Evolutionary conservation across 495 filamentous ascomycete genomes (phyloP), one percentile per base, ranked within the genome.

Genomic region (Penicilliopsis zonata): DNA sequence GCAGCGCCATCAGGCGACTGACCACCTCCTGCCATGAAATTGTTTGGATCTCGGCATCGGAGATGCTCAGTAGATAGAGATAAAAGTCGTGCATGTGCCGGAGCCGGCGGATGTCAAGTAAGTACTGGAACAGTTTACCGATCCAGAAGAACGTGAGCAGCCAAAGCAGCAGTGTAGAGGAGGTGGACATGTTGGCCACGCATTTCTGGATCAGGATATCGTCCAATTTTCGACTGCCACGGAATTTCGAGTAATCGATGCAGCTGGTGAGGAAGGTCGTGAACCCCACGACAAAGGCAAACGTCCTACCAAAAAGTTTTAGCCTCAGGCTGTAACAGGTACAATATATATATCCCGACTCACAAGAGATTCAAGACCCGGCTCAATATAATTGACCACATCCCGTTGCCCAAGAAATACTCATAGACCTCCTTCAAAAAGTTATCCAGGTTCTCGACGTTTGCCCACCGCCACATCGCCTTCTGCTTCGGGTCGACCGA

Each of bases 1-100:
- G 66, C 5, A 96, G 55, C 9, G 71, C 67, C 78, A 95, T 95
- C 33, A 98, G 63, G 28, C 86, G 79, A 21, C 74, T 79, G 26
- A 98, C 88, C 20, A 96, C 71, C 37, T 92, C 80, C 50, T 95
- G 86, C 90, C 90, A 98, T 5, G 86, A 84, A 19, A 96, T 79
- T 0, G 87, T 94, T 55, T 96, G 92, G 48, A 98, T 92, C 38
- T 98, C 92, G 13, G 73, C 62, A 43, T 96, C 92, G 2, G 83
- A 82, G 19, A 98, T 79, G 18, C 80, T 78, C 10, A 98, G 72
- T 5, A 95, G 67, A 47, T 95, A 73, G 24, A 72, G 57, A 54
- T 85, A 98, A 55, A 96, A 98, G 52, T 90, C 78, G 44, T 86
- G 85, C 54, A 94, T 75, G 18, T 82, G 67, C 41, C 71, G 61